phyloP scores from a whole-genome alignment of 1,284 basidiomycete genomes.

The Trametes polyzona region DNA sequence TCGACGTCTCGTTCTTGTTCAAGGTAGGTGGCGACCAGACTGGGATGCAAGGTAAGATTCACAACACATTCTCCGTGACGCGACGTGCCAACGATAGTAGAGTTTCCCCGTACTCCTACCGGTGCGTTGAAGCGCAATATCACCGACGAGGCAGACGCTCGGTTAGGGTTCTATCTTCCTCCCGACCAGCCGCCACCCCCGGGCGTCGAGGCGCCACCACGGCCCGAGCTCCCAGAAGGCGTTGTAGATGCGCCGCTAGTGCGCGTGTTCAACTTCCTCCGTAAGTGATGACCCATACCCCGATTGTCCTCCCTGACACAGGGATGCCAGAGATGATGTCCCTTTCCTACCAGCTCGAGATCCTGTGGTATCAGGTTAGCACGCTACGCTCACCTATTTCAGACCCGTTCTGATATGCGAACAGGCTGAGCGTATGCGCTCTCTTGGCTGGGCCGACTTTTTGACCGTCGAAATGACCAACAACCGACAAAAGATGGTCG shows the following conservation, averaged over 20 bases:
- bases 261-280: slow-evolving; percentile 79
- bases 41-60: slow-evolving; percentile 61
- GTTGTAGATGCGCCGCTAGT: slow-evolving; percentile 77
- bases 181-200: slow-evolving; percentile 44
- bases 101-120: slow-evolving; percentile 69
- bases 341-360: slow-evolving; percentile 82
- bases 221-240: slow-evolving; percentile 60
- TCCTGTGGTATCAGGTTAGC: slow-evolving; percentile 75
- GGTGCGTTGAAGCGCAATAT: slow-evolving; percentile 71
- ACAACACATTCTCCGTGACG: neutral
- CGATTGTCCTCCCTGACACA: neutral
- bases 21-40: slow-evolving; percentile 73
- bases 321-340: slow-evolving; percentile 76
- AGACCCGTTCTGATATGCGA: neutral
- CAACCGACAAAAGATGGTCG: slow-evolving; percentile 65
- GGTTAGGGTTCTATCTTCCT: slow-evolving; percentile 64
- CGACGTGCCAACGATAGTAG: slow-evolving; percentile 39
- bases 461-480: slow-evolving; percentile 65
- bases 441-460: slow-evolving; percentile 79
- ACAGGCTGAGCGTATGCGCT: slow-evolving; percentile 71
- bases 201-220: slow-evolving; percentile 49
- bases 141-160: slow-evolving; percentile 69
- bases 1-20: slow-evolving; percentile 73
- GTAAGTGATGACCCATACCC: slow-evolving; percentile 47
- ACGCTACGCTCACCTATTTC: neutral